Evolutionary conservation across 148 eudicot genomes (phyloP).

Genomic region (Arbutus unedo): DNA sequence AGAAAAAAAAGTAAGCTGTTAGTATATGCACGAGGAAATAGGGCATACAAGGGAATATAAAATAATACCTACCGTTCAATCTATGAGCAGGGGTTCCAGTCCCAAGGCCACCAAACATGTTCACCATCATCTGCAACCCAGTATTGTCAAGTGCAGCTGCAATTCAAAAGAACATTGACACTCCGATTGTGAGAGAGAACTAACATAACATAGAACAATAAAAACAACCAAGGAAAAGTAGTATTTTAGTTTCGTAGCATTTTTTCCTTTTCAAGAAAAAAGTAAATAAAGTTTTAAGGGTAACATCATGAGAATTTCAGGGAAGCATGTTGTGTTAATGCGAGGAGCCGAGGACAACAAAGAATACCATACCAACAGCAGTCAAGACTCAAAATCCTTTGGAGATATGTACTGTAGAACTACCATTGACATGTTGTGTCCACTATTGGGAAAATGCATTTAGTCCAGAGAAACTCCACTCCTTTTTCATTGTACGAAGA

Average conservation of each 20-base stretch:
- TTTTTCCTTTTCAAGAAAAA: background rate
- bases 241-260: background rate
- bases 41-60: background rate
- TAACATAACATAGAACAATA: background rate
- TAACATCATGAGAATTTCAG: background rate
- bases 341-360: background rate
- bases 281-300: background rate
- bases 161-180: background rate
- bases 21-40: background rate
- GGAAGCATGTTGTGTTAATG: background rate
- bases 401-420: background rate
- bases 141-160: conserved; percentile 22
- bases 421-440: background rate
- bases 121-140: conserved; percentile 39
- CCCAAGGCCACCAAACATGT: conserved; percentile 48
- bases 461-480: too few species aligned
- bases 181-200: background rate
- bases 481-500: too few species aligned
- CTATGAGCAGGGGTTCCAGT: conserved; percentile 22
- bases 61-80: conserved; percentile 23
- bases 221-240: background rate
- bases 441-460: background rate
- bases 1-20: background rate
- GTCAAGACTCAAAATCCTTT: background rate
- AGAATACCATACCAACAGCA: background rate